Evolutionary conservation across 1,284 basidiomycete species (phyloP), one percentile per base, ranked within the genome.

Genomic region (Phlebopus sp.): DNA sequence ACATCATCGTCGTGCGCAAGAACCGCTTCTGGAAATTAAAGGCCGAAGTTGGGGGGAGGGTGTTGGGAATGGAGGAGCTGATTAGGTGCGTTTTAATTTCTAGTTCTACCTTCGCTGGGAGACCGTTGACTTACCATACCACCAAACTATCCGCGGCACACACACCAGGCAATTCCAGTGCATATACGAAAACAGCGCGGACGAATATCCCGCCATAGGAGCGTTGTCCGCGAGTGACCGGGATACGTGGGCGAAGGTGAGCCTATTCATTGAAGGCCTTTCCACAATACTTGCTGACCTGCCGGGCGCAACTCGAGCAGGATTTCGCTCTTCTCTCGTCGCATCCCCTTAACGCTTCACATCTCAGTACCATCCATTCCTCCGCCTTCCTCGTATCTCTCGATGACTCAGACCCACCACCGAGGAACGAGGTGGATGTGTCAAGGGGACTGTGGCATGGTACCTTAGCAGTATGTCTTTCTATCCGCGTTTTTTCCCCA

Each of bases 341-440:
- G 3, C 76, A 78, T 45, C 61, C 79, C 1, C 69, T 74, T 36
- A 95, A 95, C 59, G 72, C 75, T 6, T 51, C 71, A 8, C 79
- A 90, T 43, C 65, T 95, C n/a, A 71, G 79, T 43, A 72, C 77
- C 10, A 90, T 96, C 55, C 84, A 93, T 59, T 86, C 86, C 15
- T 78, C 90, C 8, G 87, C 92, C 2, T 93, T 95, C 63, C 73
- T 90, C 15, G 75, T 96, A 49, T 85, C 81, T 55, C 76, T 96
- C 32, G 92, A 96, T 64, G 78, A 78, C 23, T 68, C 66, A 7
- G 83, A 86, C 2, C 61, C 69, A 2, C 71, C 69, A 41, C 67
- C 79, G n/a, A 46, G 50, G 39, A 57, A 34, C 15, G 44, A 57
- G 4, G 60, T 81, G 42, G 76, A 81, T 25, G 76, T 83, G 58